Base-by-base conservation (phyloP, 371 early-diverging fungal genomes). In the Actinomortierella ambigua region DNA sequence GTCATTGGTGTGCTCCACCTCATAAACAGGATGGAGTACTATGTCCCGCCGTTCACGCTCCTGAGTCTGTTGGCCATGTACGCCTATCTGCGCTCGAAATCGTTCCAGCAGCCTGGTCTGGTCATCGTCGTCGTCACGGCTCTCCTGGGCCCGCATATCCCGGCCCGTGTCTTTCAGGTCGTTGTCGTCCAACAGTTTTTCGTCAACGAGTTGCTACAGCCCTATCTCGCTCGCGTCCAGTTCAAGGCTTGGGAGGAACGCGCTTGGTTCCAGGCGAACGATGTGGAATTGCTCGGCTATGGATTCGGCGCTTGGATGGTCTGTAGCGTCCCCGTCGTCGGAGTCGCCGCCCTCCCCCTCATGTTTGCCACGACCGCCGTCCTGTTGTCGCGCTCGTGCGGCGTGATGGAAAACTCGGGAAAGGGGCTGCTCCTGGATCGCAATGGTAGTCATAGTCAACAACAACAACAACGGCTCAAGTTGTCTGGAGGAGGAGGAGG, bases 201-300 rank as follows among this genome's bases (percentile, higher is more conserved):
- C 53, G 49, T 66, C 50, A 41, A 63, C 23, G 73, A 66, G 15
- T 57, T 73, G 9, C 28, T 73, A 24, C 73, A 73, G 23, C 73
- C 73, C 1, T 73, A 73, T 47, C 27, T 73, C 15, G 57, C 46
- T 26, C 47, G 73, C 9, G 63, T 59, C 3, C 66, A 66, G 11
- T 73, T 73, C 61, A 73, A 63, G 24, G 13, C 34, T 0, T 73
- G 66, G 63, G 67, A 73, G 44, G 67, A 66, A 50, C 50, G 47
- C 2, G 73, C 63, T 20, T 73, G 73, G 73, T 60, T 55, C 57
- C 18, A 58, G 9, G 57, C 58, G 24, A 50, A 73, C 28, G 57
- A 57, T 28, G 26, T 53, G 13, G 73, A 73, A 42, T 14, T 73
- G 22, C 46, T 22, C 17, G 73, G 73, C 7, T 73, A 66, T 50